A percentile compares a stretch with the other conserved stretches of the same genome.
Conservation (phyloP, 192 early-diverging fungal genomes). For the Spinellus fusiger region DNA sequence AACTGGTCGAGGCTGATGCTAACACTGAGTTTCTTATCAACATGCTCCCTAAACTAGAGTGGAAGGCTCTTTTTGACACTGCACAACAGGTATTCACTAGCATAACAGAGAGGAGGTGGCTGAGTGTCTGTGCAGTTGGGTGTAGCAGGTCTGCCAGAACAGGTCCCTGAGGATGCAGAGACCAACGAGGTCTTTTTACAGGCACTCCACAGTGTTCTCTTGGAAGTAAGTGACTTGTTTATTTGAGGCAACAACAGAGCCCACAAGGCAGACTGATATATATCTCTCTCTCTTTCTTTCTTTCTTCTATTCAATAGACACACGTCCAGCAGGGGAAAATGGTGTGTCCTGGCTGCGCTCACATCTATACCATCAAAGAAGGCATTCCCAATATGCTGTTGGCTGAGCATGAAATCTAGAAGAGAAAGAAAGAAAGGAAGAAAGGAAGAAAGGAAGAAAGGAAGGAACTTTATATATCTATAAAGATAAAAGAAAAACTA, state of each 20-base stretch:
- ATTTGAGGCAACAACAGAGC: too few relatives aligned
- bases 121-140: conserved; percentile 49
- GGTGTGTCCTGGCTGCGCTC: conserved; percentile 85
- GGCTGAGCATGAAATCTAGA: conserved; percentile 71
- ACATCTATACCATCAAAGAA: conserved; percentile 87
- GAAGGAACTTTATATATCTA: too few relatives aligned
- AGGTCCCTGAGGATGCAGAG: conserved; percentile 52
- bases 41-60: conserved; percentile 80
- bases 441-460: too few relatives aligned
- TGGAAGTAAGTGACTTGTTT: conserved; percentile 72
- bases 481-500: too few relatives aligned
- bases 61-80: conserved; percentile 59
- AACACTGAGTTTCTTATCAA: conserved; percentile 79
- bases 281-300: not conserved
- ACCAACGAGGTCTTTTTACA: conserved; percentile 65
- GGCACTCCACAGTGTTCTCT: conserved; percentile 65
- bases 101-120: too few relatives aligned
- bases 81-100: conserved; percentile 48
- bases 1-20: conserved; percentile 81
- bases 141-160: conserved; percentile 56
- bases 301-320: conserved; percentile 42
- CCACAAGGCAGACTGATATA: not conserved
- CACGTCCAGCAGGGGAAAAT: conserved; percentile 84
- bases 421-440: too few relatives aligned
- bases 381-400: conserved; percentile 93